Conservation (phyloP, 495 filamentous ascomycete genomes). For the Hypoxylon fuscum region DNA sequence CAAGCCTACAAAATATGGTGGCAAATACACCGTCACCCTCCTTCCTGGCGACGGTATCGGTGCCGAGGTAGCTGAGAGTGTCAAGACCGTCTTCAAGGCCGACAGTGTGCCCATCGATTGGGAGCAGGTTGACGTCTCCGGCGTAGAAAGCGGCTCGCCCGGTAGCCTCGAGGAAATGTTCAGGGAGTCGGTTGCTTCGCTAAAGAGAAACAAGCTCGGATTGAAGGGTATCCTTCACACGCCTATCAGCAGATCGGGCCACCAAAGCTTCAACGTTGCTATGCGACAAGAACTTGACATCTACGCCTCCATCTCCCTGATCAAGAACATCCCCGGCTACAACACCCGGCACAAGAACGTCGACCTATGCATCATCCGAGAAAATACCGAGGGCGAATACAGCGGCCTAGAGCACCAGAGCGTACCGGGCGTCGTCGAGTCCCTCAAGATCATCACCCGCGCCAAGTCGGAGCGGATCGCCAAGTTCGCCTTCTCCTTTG, state of each 20-base stretch:
- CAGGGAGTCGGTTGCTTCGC: slow-evolving; percentile 90
- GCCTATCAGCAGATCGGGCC: slow-evolving; percentile 93
- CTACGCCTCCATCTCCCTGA: slow-evolving; percentile 95
- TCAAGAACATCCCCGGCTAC: slow-evolving; percentile 99
- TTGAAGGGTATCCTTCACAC: slow-evolving; percentile 98
- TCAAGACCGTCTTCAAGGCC: slow-evolving; percentile 99
- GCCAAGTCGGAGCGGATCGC: slow-evolving; percentile 98
- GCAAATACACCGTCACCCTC: slow-evolving; percentile 98
- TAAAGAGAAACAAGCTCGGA: slow-evolving; percentile 97
- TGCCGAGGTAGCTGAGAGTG: slow-evolving; percentile 95
- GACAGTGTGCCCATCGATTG: slow-evolving; percentile 98
- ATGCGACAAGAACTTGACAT: slow-evolving; percentile 99
- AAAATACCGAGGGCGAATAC: slow-evolving; percentile 99
- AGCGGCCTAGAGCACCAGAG: slow-evolving; percentile 98
- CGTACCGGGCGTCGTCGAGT: slow-evolving; percentile 95
- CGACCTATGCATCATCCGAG: slow-evolving; percentile 98
- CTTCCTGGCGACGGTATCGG: slow-evolving; percentile 99
- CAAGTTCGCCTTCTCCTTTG: slow-evolving; percentile 98
- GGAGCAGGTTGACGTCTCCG: slow-evolving; percentile 97
- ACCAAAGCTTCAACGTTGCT: slow-evolving; percentile 99
- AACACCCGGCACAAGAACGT: slow-evolving; percentile 95
- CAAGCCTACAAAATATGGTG: slow-evolving; percentile 98
- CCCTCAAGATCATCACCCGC: slow-evolving; percentile 98
- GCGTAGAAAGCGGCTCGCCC: slow-evolving; percentile 77
- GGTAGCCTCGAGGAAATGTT: slow-evolving; percentile 95